These are phyloP conservation scores for Boletus sp. DNA, from an alignment of 768 basidiomycete genomes.

Conservation along the genomic window DNA sequence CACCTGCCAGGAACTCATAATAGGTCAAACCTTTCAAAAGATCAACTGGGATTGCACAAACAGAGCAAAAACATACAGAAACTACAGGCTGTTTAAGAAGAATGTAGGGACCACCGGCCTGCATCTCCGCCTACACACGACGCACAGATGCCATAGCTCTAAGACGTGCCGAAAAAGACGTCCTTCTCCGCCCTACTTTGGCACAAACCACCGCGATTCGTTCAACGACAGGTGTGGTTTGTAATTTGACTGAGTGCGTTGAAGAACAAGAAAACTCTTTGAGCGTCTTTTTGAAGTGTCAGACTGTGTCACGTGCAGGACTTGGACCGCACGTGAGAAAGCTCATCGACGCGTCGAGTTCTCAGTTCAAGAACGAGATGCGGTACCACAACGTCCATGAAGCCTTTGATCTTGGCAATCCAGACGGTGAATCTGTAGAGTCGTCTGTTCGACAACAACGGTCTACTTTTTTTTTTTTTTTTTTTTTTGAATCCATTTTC, in stretches of 20 bases:
- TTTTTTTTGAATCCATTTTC: too few relatives aligned
- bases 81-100: not conserved
- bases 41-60: not conserved
- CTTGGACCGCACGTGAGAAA: too few relatives aligned
- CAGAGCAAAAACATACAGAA: not conserved
- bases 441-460: too few relatives aligned
- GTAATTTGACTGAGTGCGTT: slow-evolving; percentile 38
- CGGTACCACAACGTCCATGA: too few relatives aligned
- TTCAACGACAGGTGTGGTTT: slow-evolving; percentile 18
- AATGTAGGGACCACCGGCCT: slow-evolving; percentile 34
- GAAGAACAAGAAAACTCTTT: slow-evolving; percentile 3
- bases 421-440: too few relatives aligned
- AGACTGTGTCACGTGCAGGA: slow-evolving; percentile 15
- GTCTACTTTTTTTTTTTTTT: too few relatives aligned
- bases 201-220: slow-evolving; percentile 29
- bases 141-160: slow-evolving; percentile 30
- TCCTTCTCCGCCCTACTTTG: slow-evolving; percentile 35
- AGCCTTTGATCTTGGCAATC: too few relatives aligned
- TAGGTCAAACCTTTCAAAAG: not conserved
- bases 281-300: not conserved
- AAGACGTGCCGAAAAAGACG: slow-evolving; percentile 25
- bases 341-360: too few relatives aligned
- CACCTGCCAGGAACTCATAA: not conserved
- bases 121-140: slow-evolving; percentile 19
- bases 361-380: too few relatives aligned